Percentiles rank a stretch among this genome's conserved stretches.
Conservation (phyloP, 768 basidiomycete genomes). For the Leccinum boreale region DNA sequence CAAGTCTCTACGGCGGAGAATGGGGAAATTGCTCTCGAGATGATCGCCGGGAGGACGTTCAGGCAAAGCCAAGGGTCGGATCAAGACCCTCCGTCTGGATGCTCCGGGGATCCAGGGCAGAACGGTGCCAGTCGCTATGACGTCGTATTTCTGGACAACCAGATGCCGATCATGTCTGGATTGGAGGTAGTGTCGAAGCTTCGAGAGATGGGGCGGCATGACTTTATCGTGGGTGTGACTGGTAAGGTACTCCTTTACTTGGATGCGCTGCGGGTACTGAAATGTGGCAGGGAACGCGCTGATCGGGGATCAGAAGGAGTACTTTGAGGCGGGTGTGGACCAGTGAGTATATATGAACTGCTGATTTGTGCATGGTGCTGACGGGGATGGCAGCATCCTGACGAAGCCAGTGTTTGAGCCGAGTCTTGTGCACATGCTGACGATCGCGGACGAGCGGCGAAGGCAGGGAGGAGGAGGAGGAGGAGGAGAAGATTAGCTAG, state of each 20-base stretch:
- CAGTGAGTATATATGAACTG: slow-evolving; percentile 43
- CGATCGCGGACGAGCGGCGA: slow-evolving; percentile 41
- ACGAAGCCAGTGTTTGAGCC: slow-evolving; percentile 77
- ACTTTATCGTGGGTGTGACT: slow-evolving; percentile 83
- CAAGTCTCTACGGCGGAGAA: slow-evolving; percentile 80
- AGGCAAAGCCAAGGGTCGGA: neutral
- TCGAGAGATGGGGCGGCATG: slow-evolving; percentile 58
- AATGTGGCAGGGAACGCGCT: slow-evolving; percentile 47
- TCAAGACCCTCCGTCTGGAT: neutral
- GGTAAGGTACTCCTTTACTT: slow-evolving; percentile 36
- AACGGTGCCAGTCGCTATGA: slow-evolving; percentile 29
- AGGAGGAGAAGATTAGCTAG: neutral
- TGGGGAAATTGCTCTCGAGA: slow-evolving; percentile 70
- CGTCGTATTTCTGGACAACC: slow-evolving; percentile 63
- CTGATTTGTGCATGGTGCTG: neutral
- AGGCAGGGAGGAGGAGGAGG: neutral
- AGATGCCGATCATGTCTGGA: slow-evolving; percentile 83
- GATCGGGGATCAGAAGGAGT: slow-evolving; percentile 67
- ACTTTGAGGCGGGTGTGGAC: slow-evolving; percentile 72
- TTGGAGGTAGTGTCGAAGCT: slow-evolving; percentile 63
- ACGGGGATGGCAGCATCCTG: slow-evolving; percentile 49
- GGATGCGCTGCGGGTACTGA: slow-evolving; percentile 5
- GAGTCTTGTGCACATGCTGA: slow-evolving; percentile 41
- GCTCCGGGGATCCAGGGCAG: neutral
- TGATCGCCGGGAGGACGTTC: slow-evolving; percentile 49